A percentile compares a stretch with the other conserved stretches of the same genome.
phyloP scores from a whole-genome alignment of 2,329 filamentous ascomycete genomes.

The Trichoderma asperellum region DNA sequence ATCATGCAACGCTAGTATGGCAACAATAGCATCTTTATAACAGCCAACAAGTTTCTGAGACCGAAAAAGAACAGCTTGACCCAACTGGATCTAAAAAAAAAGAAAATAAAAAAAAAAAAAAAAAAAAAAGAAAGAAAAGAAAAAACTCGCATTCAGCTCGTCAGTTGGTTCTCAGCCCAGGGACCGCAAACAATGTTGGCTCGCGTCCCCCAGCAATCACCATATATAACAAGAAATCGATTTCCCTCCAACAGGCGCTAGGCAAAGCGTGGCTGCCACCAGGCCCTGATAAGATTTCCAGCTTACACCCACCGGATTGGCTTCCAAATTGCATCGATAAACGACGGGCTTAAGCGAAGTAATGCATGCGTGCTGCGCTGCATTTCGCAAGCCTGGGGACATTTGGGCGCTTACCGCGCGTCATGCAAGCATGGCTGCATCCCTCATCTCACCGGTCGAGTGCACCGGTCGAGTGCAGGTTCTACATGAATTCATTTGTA shows the following conservation, averaged over 20 bases:
- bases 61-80: neutral
- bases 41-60: neutral
- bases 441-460: conserved; percentile 9
- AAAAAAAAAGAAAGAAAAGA: too few species aligned
- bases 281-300: neutral
- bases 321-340: neutral
- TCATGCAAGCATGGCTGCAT: conserved; percentile 18
- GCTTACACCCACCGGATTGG: neutral
- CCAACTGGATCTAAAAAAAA: neutral
- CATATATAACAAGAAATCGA: neutral
- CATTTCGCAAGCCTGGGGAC: neutral
- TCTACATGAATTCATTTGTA: neutral
- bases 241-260: neutral
- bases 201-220: neutral
- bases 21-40: neutral
- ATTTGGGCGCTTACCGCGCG: conserved; percentile 24
- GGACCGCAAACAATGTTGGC: neutral
- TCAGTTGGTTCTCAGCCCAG: neutral
- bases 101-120: too few species aligned
- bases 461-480: conserved; percentile 6
- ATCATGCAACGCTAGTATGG: neutral
- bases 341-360: conserved; percentile 2
- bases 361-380: conserved; percentile 4
- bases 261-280: neutral
- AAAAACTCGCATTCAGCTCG: neutral